Conservation (phyloP, 306 rosid genomes). For the Cercis canadensis region DNA sequence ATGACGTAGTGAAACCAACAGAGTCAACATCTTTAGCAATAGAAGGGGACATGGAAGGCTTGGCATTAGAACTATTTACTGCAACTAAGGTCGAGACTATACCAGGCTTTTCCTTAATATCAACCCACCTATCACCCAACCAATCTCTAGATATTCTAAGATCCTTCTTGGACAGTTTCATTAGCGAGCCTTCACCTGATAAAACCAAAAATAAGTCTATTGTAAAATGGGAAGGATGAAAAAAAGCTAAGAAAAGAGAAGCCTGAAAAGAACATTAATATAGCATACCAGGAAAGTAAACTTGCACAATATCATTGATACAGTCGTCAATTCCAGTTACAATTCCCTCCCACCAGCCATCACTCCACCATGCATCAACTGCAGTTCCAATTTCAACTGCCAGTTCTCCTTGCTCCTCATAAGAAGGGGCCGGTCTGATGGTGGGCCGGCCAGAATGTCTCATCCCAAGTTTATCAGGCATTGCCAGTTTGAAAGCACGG, state of each 20-base stretch:
- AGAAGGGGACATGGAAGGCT: constrained; percentile 50
- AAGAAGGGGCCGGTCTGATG: constrained; percentile 74
- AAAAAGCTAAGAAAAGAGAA: not conserved
- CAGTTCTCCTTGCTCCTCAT: constrained; percentile 52
- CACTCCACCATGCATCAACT: constrained; percentile 99
- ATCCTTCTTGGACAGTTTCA: constrained; percentile 66
- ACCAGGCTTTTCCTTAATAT: constrained; percentile 65
- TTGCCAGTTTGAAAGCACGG: constrained; percentile 76
- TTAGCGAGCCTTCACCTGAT: constrained; percentile 77
- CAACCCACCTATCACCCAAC: constrained; percentile 81
- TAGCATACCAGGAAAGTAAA: constrained; percentile 78
- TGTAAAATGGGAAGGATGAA: constrained; percentile 9
- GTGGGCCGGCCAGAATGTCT: constrained; percentile 75
- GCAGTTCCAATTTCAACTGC: constrained; percentile 69
- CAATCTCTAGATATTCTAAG: constrained; percentile 88
- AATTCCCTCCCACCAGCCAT: constrained; percentile 99
- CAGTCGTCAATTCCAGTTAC: constrained; percentile 58
- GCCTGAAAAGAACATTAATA: not conserved
- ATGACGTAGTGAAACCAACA: constrained; percentile 44
- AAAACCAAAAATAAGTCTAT: constrained; percentile 25
- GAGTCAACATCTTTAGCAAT: constrained; percentile 48
- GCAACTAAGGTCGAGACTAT: constrained; percentile 60
- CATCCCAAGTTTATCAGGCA: constrained; percentile 90
- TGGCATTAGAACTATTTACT: constrained; percentile 44
- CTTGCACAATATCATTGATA: constrained; percentile 53